phyloP scores from a whole-genome alignment of 768 basidiomycete species.

The Agaricus bisporus region DNA sequence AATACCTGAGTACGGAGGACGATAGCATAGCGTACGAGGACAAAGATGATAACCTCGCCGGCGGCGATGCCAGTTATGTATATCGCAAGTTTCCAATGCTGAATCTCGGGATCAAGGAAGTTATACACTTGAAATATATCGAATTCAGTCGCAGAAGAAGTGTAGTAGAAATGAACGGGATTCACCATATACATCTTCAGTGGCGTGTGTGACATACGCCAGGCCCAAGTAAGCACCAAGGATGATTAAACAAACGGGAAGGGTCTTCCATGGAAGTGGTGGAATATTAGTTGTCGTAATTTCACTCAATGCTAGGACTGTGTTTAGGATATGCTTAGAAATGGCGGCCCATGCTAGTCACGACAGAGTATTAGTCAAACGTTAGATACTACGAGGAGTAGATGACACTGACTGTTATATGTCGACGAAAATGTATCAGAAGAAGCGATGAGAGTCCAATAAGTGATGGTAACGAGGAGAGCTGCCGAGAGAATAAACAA shows the following conservation, averaged over 20 bases:
- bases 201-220: slow-evolving; percentile 56
- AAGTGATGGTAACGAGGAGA: slow-evolving; percentile 58
- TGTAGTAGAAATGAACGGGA: not conserved
- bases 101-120: slow-evolving; percentile 52
- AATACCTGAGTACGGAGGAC: slow-evolving; percentile 23
- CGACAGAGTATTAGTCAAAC: not conserved
- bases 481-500: slow-evolving; percentile 29
- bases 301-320: slow-evolving; percentile 50
- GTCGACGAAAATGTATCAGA: slow-evolving; percentile 30
- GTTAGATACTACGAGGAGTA: not conserved
- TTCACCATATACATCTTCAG: slow-evolving; percentile 60
- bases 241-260: slow-evolving; percentile 41
- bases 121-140: slow-evolving; percentile 38
- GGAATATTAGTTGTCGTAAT: slow-evolving; percentile 44
- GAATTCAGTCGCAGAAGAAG: not conserved
- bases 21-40: slow-evolving; percentile 35
- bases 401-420: not conserved
- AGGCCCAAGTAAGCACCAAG: slow-evolving; percentile 54
- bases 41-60: slow-evolving; percentile 47
- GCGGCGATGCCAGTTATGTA: slow-evolving; percentile 56
- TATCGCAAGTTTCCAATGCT: slow-evolving; percentile 40
- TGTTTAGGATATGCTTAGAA: slow-evolving; percentile 55
- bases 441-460: slow-evolving; percentile 50
- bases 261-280: slow-evolving; percentile 44
- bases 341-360: slow-evolving; percentile 48